Percentiles rank a stretch among this genome's conserved stretches.
phyloP scores from a whole-genome alignment of 1,284 basidiomycete species.

The Malassezia globosa region DNA sequence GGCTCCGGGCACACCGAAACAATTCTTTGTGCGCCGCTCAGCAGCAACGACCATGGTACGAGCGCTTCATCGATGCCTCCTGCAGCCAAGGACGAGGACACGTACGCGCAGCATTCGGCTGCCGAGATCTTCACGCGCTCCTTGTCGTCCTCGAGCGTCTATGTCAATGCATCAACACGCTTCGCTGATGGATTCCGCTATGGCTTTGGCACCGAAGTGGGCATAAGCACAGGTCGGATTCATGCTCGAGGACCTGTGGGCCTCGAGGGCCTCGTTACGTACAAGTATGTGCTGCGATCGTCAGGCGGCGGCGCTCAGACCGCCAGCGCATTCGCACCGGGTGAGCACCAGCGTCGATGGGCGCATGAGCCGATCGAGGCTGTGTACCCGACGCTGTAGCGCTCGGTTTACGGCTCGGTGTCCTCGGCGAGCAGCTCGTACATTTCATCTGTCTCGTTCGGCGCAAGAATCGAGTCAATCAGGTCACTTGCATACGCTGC shows the following conservation, averaged over 20 bases:
- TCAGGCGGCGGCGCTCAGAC: slow-evolving; percentile 18
- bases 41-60: neutral
- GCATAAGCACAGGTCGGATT: slow-evolving; percentile 89
- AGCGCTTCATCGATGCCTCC: slow-evolving; percentile 43
- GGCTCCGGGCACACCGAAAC: slow-evolving; percentile 90
- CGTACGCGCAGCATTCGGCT: slow-evolving; percentile 10
- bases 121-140: slow-evolving; percentile 70
- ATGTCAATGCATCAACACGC: slow-evolving; percentile 84
- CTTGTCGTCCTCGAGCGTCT: slow-evolving; percentile 83
- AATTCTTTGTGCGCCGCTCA: slow-evolving; percentile 75
- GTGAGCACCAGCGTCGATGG: slow-evolving; percentile 11
- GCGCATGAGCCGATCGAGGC: slow-evolving; percentile 4
- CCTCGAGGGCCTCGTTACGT: slow-evolving; percentile 59
- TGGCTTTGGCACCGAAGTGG: slow-evolving; percentile 94
- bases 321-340: slow-evolving; percentile 15
- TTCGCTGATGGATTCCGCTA: slow-evolving; percentile 96
- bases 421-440: slow-evolving; percentile 25
- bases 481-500: slow-evolving; percentile 31
- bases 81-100: neutral
- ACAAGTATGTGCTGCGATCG: slow-evolving; percentile 36
- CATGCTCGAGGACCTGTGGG: slow-evolving; percentile 95
- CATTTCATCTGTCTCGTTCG: slow-evolving; percentile 31
- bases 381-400: slow-evolving; percentile 7
- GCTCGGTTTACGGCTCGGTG: neutral
- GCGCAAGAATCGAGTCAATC: slow-evolving; percentile 32